These are phyloP conservation scores for Candida takata DNA, from an alignment of 805 yeast species.

Conservation along the genomic window DNA sequence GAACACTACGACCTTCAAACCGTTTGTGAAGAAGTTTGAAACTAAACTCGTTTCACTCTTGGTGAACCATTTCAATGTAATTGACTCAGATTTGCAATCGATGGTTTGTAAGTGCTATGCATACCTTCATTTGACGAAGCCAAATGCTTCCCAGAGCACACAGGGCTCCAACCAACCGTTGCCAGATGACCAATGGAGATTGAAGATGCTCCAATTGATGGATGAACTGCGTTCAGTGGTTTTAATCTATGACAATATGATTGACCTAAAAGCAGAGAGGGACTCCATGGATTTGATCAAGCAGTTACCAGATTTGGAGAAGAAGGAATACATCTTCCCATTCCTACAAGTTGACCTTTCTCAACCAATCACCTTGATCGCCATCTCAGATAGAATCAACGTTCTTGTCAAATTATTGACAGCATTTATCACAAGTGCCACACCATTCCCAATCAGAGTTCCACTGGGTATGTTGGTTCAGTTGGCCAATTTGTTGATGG, in stretches of 20 bases:
- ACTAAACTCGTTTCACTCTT: constrained; percentile 33
- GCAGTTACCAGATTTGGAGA: constrained; percentile 30
- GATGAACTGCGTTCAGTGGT: constrained; percentile 50
- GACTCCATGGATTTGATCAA: constrained; percentile 37
- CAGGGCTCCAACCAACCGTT: constrained; percentile 27
- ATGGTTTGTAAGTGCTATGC: constrained; percentile 46
- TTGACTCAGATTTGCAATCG: constrained; percentile 33
- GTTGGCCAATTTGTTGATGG: constrained; percentile 46
- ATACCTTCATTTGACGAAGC: constrained; percentile 47
- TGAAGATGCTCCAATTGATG: constrained; percentile 40
- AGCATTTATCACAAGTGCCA: constrained; percentile 42
- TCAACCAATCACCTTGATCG: constrained; percentile 42
- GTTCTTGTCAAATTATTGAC: constrained; percentile 39
- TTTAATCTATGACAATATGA: constrained; percentile 48
- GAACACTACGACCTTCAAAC: constrained; percentile 78
- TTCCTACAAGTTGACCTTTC: constrained; percentile 54
- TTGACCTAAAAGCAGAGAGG: constrained; percentile 51
- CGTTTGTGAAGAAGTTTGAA: constrained; percentile 61
- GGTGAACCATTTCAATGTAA: constrained; percentile 28
- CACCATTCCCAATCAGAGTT: constrained; percentile 48
- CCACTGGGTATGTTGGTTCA: constrained; percentile 56
- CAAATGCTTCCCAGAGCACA: constrained; percentile 20
- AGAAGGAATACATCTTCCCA: constrained; percentile 32
- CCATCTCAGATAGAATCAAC: constrained; percentile 45
- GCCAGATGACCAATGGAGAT: constrained; percentile 39